Base-by-base conservation (phyloP, 2,329 filamentous ascomycete genomes). In the Aspergillus sp. region DNA sequence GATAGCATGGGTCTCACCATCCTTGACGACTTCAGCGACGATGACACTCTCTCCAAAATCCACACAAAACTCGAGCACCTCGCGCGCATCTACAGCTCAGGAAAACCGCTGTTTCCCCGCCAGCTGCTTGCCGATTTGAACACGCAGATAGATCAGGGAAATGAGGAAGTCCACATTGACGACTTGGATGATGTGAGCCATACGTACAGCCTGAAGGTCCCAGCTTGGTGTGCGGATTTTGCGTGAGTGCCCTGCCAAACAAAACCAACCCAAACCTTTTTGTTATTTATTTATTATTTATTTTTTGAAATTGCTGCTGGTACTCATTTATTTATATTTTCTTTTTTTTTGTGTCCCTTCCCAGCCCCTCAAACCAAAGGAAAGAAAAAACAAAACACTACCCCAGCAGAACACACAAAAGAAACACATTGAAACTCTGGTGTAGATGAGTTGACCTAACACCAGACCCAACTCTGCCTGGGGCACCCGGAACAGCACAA, bases 91-190 rank as follows among this genome's bases (percentile, higher is more conserved):
- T 70, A 68, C 46, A 46, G 57, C 2, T 49, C 57, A 1, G 65
- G 66, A 6, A 62, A 60, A 8, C 62, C 61, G 5, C 62, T 70
- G 33, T 71, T 71, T 40, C 54, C 62, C 15, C 55, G 60, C 4
- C n/a, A 37, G 7, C 17, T 69, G 33, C 27, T 67, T 42, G 54
- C 61, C 50, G 58, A 61, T 57, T 52, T 65, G 41, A 48, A 57
- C 48, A 42, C 56, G 37, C 57, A 67, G 33, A 63, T 67, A 37
- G 51, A 60, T 20, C 13, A 49, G 9, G 62, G 61, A 1, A 55
- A 52, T 1, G 64, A 66, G 1, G 59, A 65, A 22, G 57, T 65
- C 15, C 34, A 54, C 3, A 64, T 67, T 44, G 19, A 41, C 2
- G 60, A 66, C 27, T 41, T 65, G 12, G 62, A 66, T 20, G 61